Conservation (phyloP, 805 yeast genomes). For the Yarrowia keelungensis region DNA sequence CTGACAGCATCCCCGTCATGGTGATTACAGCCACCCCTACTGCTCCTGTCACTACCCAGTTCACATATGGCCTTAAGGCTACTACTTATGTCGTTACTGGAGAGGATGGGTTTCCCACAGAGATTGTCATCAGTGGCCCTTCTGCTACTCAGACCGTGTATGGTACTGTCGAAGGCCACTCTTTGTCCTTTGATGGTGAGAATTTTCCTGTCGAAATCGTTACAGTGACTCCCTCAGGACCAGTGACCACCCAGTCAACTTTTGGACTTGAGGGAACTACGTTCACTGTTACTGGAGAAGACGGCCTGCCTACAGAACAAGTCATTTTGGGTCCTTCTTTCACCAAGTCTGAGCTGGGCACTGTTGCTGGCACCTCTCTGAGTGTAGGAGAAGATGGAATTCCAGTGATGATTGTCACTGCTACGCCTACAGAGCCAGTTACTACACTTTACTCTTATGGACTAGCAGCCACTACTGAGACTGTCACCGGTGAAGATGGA, state of each 20-base stretch:
- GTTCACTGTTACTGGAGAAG: background rate
- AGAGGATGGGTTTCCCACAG: background rate
- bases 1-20: too few species aligned
- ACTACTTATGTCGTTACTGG: background rate
- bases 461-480: background rate
- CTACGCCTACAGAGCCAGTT: background rate
- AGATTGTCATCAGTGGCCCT: background rate
- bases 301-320: background rate
- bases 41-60: background rate
- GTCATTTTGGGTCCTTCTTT: background rate
- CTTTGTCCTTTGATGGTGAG: background rate
- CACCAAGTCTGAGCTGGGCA: background rate
- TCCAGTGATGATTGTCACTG: background rate
- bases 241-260: background rate
- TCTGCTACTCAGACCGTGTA: background rate
- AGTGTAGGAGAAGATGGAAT: background rate
- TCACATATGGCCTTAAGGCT: background rate
- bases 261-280: background rate
- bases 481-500: background rate
- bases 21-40: too few species aligned
- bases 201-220: background rate
- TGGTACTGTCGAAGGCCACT: background rate
- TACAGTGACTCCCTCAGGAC: background rate
- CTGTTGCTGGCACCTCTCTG: background rate
- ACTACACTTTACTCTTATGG: background rate